Evolutionary conservation across 2,329 filamentous ascomycete species (phyloP).

Genomic region (Colletotrichum siamense): DNA sequence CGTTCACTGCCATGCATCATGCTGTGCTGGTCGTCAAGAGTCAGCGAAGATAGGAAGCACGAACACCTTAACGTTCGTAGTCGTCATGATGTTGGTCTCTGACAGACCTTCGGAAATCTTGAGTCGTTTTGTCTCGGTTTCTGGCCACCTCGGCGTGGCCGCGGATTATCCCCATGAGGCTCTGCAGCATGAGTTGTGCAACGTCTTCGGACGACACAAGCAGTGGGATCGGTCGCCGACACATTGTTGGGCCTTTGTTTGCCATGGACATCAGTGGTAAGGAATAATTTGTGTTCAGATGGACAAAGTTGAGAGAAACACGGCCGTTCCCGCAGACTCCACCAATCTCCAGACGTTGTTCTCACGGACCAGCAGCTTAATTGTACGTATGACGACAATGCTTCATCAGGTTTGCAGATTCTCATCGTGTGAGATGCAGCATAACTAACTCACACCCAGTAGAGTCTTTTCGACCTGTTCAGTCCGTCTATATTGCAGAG

Average conservation of each 20-base stretch:
- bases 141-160: background rate
- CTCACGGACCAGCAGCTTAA: constrained; percentile 5
- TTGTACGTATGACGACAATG: background rate
- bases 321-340: background rate
- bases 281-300: background rate
- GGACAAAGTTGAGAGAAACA: background rate
- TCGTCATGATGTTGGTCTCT: background rate
- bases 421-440: background rate
- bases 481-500: background rate
- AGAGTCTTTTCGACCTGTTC: background rate
- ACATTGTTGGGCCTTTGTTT: background rate
- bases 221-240: background rate
- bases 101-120: background rate
- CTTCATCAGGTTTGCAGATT: background rate
- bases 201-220: background rate
- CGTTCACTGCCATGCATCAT: background rate
- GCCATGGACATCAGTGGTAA: background rate
- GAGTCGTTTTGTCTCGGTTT: background rate
- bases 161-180: background rate
- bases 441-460: background rate
- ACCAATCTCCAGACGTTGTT: background rate
- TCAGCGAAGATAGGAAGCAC: background rate
- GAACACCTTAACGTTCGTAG: background rate
- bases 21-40: background rate
- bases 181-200: background rate